Base-by-base conservation (phyloP, 257 asterid species). In the Anisodus tanguticus region DNA sequence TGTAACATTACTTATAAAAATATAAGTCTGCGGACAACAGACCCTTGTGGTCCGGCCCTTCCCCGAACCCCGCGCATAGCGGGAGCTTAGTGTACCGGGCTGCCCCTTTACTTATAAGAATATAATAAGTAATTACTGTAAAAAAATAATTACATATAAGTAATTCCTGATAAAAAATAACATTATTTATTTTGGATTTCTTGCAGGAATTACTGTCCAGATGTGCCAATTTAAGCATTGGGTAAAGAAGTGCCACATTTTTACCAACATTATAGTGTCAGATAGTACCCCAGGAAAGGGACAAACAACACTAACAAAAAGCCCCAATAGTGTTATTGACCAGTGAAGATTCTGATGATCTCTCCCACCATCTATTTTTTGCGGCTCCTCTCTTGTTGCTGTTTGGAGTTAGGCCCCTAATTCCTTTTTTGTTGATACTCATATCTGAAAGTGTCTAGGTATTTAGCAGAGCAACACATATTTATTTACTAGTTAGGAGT, bases 121-220 rank as follows among this genome's bases (percentile, higher is more conserved):
- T 31, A n/a, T 39, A 39, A 3, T 3, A 68, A 39, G 77, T 39
- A 39, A n/a, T 39, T 39, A 15, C 53, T 37, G 53, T 67, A 0
- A 68, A 68, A 15, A 68, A 7, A n/a, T 15, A 7, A 39, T 68
- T 1, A 3, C 53, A 39, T 69, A 16, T 0, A 69, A 16, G 78
- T 69, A 69, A 69, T 69, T 41, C 41, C 54, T 69, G 54, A 41
- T 69, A 6, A 59, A 7, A n/a, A 6, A 11, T 59, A 69, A 69
- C 78, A 53, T 68, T 35, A 9, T n/a, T 82, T 68, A 66, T 31
- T 82, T 82, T 47, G 16, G n/a, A 51, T 83, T 58, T 64, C 43
- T 70, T 83, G 43, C 81, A 71, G 85, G 85, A 71, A 47, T 57
- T 83, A 71, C 31, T 83, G 70, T 70, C 59, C 57, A 83, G 82